Evolutionary conservation across 352 stramenopile species (phyloP), one percentile per base, ranked within the genome.

Genomic region (Phytophthora europaea): DNA sequence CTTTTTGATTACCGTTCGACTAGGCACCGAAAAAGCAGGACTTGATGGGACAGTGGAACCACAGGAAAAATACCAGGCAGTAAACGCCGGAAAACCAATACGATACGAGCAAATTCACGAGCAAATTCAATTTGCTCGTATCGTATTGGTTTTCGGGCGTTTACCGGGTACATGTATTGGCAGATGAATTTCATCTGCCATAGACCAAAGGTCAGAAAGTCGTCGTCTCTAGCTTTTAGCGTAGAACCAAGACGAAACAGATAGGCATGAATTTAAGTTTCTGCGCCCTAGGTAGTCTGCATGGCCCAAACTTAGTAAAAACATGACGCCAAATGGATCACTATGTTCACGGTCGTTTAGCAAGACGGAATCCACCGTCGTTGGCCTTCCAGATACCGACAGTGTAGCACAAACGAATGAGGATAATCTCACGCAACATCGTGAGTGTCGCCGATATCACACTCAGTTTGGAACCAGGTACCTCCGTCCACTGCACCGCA

Each of bases 391-490:
- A 98, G 53, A 98, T 74, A 47, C 92, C 92, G 28, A 98, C 45
- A n/a, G 85, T 84, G 78, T 98, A 98, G 76, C 91, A 97, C 26
- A 98, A 58, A 38, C 83, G 80, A 52, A 98, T 98, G 57, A 95
- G 85, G 34, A 98, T 70, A 67, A 98, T 96, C 65, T 98, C 95
- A 20, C 95, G 89, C 31, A 98, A 78, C 93, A 98, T 98, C 26
- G 88, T 95, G 33, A 98, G 80, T 10, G 91, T 94, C 12, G 94
- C 94, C 1, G 80, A 87, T 61, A 98, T 75, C 23, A 98, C 84
- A 73, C 91, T 96, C 7, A 98, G 75, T 57, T 98, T 98, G 61
- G 89, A 97, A 15, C 94, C 95, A 8, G 93, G 90, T 28, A 98
- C 83, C 73, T 98, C 95, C 10, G 84, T 83, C 95, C 95, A 98